A percentile compares a stretch with the other conserved stretches of the same genome.
Evolutionary conservation across 805 yeast species (phyloP).

Genomic region (Saturnispora serradocipensis): DNA sequence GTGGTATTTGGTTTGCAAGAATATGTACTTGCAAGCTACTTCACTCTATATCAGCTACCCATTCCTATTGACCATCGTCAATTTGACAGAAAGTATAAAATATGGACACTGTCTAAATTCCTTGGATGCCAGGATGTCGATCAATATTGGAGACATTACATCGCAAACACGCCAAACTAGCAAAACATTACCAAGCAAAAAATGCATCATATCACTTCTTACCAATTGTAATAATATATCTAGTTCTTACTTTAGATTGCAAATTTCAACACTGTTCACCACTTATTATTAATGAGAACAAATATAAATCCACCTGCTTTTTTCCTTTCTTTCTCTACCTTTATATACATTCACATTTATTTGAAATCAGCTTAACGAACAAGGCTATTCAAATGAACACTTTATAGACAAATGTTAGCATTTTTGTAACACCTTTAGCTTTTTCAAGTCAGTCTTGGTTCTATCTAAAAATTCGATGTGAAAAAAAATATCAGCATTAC

Average conservation of each 20-base stretch:
- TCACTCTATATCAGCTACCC: conserved; percentile 3
- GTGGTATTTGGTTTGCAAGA: conserved; percentile 15
- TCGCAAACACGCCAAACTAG: neutral
- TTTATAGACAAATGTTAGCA: neutral
- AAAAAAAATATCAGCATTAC: neutral
- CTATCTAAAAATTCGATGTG: neutral
- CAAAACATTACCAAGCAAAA: neutral
- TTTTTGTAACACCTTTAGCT: neutral
- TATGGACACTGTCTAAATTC: conserved; percentile 22
- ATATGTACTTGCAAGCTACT: neutral
- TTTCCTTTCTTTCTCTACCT: neutral
- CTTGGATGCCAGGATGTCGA: conserved; percentile 27
- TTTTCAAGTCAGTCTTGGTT: neutral
- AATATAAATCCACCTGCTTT: neutral
- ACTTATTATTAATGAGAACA: neutral
- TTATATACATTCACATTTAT: neutral
- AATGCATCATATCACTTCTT: neutral
- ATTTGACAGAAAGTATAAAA: conserved; percentile 10
- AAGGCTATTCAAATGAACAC: neutral
- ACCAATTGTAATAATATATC: neutral
- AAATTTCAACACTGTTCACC: neutral
- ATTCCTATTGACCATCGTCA: conserved; percentile 4
- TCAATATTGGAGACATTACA: conserved; percentile 21
- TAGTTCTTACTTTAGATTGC: neutral
- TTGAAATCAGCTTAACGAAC: neutral